Evolutionary conservation across 345 rosid genomes (phyloP).

Genomic region (Bruguiera parviflora): DNA sequence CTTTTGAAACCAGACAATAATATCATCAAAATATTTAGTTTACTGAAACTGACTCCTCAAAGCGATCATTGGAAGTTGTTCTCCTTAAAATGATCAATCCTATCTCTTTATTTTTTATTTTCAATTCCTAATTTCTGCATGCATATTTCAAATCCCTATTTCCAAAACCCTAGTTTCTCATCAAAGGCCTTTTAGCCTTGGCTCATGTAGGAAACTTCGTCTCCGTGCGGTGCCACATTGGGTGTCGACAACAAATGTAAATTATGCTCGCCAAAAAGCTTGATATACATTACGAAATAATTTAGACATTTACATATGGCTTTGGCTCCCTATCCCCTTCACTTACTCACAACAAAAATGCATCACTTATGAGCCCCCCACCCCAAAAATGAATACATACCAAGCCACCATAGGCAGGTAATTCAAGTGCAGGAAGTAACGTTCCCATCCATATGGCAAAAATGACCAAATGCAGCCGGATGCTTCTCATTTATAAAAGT

Average conservation of each 20-base stretch:
- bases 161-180: too few species aligned
- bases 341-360: conserved; percentile 40
- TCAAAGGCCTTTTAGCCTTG: too few species aligned
- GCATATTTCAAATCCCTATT: too few species aligned
- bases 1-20: too few species aligned
- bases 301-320: conserved; percentile 43
- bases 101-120: too few species aligned
- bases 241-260: not conserved
- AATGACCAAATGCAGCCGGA: conserved; percentile 10
- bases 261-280: conserved; percentile 9
- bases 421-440: conserved; percentile 21
- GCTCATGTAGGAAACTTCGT: too few species aligned
- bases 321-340: conserved; percentile 30
- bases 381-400: conserved; percentile 19
- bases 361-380: conserved; percentile 19
- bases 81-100: too few species aligned
- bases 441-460: conserved; percentile 22
- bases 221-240: not conserved
- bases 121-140: too few species aligned
- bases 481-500: conserved; percentile 5
- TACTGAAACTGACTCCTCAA: too few species aligned
- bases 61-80: too few species aligned
- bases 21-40: too few species aligned
- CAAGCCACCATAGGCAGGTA: conserved; percentile 21
- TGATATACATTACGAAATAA: conserved; percentile 27